phyloP scores from a whole-genome alignment of 129 eudicot species.

The Escallonia herrerae region DNA sequence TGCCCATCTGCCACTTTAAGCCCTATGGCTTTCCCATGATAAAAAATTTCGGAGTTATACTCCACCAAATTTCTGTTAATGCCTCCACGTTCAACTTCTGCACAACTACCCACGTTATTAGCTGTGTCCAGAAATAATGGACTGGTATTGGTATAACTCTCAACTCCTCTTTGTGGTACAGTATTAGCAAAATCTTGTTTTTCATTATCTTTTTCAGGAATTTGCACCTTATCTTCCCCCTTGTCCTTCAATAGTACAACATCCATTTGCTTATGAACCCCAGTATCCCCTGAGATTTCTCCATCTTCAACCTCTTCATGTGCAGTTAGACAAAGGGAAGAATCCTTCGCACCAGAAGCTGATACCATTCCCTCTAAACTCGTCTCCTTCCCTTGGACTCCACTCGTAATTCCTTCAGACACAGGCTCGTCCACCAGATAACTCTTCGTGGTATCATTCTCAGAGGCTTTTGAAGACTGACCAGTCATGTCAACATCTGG shows the following conservation, averaged over 20 bases:
- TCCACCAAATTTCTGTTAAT: conserved; percentile 23
- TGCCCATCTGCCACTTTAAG: background rate
- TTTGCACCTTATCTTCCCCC: conserved; percentile 11
- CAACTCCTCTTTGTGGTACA: conserved; percentile 13
- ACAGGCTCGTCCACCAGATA: background rate
- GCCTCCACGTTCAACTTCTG: background rate
- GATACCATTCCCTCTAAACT: conserved; percentile 17
- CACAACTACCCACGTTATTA: conserved; percentile 11
- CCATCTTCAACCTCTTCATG: conserved; percentile 60
- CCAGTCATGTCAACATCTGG: conserved; percentile 13
- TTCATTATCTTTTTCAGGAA: conserved; percentile 10
- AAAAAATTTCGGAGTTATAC: conserved; percentile 19
- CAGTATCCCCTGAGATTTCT: conserved; percentile 39
- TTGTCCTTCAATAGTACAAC: conserved; percentile 10
- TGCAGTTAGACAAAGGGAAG: conserved; percentile 16
- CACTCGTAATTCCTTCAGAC: conserved; percentile 10
- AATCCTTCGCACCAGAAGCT: conserved; percentile 7
- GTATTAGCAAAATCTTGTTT: conserved; percentile 5
- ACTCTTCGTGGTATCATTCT: background rate
- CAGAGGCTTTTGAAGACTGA: conserved; percentile 10
- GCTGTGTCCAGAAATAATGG: conserved; percentile 1
- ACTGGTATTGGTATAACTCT: conserved; percentile 3
- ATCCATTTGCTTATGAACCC: conserved; percentile 16
- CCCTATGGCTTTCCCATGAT: conserved; percentile 6
- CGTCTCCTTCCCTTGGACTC: conserved; percentile 22